Percentiles rank a stretch among this genome's conserved stretches.
Conservation (phyloP, 148 eudicot genomes). For the Vaccinium darrowii region DNA sequence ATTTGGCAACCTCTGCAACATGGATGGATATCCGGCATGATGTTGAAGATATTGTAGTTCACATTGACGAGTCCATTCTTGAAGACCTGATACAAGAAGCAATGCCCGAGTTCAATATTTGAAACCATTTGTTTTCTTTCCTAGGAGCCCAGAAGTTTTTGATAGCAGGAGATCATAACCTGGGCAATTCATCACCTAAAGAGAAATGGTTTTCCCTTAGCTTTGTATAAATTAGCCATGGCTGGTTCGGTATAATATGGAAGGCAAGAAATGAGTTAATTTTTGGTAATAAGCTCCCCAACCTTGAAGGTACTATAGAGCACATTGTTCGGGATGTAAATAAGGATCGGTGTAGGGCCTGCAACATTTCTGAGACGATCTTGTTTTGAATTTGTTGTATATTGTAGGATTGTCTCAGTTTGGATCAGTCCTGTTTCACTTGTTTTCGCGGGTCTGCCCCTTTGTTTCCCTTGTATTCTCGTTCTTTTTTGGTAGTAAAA, state of each 20-base stretch:
- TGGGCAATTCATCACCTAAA: too few relatives aligned
- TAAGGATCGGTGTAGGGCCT: neutral
- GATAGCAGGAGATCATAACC: too few relatives aligned
- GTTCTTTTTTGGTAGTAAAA: neutral
- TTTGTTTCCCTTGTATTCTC: neutral
- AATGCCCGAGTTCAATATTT: slow-evolving; percentile 2
- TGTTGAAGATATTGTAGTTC: slow-evolving; percentile 24
- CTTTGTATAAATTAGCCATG: neutral
- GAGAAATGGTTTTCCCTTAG: neutral
- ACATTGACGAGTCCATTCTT: slow-evolving; percentile 31
- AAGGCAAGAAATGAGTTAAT: neutral
- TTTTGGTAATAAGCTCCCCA: neutral
- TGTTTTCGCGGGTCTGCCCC: neutral
- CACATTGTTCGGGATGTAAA: neutral
- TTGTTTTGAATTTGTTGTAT: neutral
- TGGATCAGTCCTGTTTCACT: neutral
- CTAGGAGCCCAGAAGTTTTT: too few relatives aligned
- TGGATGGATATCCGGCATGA: slow-evolving; percentile 33
- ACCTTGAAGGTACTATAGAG: neutral
- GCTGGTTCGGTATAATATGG: neutral
- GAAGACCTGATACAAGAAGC: slow-evolving; percentile 29
- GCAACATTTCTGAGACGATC: neutral
- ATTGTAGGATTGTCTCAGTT: neutral
- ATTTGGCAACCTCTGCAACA: slow-evolving; percentile 21
- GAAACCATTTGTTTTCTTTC: neutral